Percentiles rank a stretch among this genome's conserved stretches.
Conservation (phyloP, 176 grass and related monocot species). For the Dactylis glomerata region DNA sequence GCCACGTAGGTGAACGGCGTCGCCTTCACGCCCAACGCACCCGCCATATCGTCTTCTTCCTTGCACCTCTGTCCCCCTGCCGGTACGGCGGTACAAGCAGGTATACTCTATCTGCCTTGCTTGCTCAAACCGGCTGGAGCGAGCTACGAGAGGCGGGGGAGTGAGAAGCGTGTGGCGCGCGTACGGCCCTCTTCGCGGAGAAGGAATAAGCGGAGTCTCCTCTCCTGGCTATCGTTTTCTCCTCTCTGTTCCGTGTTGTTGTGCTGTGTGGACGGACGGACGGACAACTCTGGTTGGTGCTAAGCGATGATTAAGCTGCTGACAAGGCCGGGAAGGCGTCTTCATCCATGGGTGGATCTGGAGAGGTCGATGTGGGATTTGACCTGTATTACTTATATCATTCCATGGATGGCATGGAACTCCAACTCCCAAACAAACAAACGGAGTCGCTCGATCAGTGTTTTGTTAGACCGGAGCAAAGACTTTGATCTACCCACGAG, state of each 20-base stretch:
- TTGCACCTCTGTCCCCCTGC: too few relatives aligned
- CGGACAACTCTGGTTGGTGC: not conserved
- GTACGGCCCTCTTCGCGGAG: not conserved
- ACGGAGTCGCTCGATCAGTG: not conserved
- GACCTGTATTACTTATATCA: not conserved
- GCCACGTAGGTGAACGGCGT: constrained; percentile 66
- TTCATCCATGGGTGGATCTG: constrained; percentile 2
- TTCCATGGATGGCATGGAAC: not conserved
- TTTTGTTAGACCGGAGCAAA: not conserved
- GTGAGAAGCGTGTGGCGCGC: not conserved
- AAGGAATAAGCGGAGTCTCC: not conserved
- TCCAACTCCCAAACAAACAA: not conserved
- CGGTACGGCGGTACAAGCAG: not conserved
- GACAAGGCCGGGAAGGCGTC: constrained; percentile 28
- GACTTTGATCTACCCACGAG: not conserved
- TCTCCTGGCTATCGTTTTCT: not conserved
- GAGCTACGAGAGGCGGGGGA: not conserved
- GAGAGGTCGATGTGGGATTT: not conserved
- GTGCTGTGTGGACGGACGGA: not conserved
- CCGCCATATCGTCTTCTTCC: not conserved
- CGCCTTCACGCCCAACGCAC: constrained; percentile 49
- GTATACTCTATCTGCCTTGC: not conserved
- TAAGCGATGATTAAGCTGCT: not conserved
- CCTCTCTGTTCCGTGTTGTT: not conserved
- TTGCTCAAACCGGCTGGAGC: not conserved